These are phyloP conservation scores for Hibiscus mutabilis DNA, from an alignment of 345 rosid genomes.

Conservation along the genomic window DNA sequence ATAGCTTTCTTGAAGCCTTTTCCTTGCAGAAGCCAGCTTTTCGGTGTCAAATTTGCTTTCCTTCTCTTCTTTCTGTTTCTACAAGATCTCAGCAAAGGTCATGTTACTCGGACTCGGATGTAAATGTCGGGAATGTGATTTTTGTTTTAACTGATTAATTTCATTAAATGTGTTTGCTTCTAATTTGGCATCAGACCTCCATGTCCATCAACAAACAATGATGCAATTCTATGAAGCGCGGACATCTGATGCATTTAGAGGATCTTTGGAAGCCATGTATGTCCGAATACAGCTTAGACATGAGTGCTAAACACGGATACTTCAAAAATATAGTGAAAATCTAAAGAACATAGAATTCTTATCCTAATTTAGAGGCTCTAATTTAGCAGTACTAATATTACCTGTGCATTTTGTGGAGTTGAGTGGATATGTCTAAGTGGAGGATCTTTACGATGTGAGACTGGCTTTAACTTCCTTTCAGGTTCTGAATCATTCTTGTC, in stretches of 20 bases:
- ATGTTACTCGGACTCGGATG: neutral
- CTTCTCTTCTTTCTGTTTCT: slow-evolving; percentile 69
- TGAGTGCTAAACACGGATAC: no score
- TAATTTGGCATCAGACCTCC: no score
- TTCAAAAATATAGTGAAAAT: no score
- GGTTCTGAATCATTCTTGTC: slow-evolving; percentile 65
- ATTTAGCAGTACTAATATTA: neutral
- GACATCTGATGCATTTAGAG: no score
- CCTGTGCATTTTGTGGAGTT: slow-evolving; percentile 35
- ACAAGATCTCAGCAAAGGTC: neutral
- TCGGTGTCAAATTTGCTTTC: slow-evolving; percentile 50
- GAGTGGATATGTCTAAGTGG: slow-evolving; percentile 52
- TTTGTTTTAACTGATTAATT: no score
- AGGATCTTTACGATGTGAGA: slow-evolving; percentile 42
- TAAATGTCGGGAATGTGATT: no score
- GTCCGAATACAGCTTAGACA: no score
- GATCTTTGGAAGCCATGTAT: no score
- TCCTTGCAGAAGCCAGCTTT: slow-evolving; percentile 61
- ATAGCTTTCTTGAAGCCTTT: slow-evolving; percentile 79
- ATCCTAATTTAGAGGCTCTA: neutral
- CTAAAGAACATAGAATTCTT: no score
- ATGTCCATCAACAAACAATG: slow-evolving; percentile 1
- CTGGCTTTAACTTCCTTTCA: slow-evolving; percentile 53
- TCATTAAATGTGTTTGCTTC: no score
- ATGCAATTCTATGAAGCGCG: neutral